Evolutionary conservation across 345 rosid species (phyloP).

Genomic region (Psidium guajava): DNA sequence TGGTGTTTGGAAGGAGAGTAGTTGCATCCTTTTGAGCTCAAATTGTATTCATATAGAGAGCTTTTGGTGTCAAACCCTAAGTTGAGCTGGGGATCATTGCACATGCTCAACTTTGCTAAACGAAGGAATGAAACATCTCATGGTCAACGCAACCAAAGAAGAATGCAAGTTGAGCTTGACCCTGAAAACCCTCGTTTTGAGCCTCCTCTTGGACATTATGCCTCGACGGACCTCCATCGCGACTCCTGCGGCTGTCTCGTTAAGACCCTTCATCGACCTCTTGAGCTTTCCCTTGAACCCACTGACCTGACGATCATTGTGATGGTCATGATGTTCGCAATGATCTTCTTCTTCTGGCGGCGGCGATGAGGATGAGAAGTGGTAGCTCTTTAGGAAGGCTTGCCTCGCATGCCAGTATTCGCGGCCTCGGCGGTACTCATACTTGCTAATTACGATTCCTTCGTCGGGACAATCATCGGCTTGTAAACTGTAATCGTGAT

Average conservation of each 20-base stretch:
- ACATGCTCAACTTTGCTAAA: slow-evolving; percentile 3
- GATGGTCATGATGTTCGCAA: background rate
- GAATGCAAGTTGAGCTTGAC: slow-evolving; percentile 7
- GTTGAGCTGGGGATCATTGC: background rate
- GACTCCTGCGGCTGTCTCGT: background rate
- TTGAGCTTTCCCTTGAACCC: slow-evolving; percentile 12
- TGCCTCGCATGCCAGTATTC: slow-evolving; percentile 42
- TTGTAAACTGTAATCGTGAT: background rate
- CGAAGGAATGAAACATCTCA: slow-evolving; percentile 29
- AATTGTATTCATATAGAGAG: background rate
- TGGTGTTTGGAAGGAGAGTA: background rate
- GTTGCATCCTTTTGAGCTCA: background rate
- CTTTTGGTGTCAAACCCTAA: background rate
- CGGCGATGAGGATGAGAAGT: slow-evolving; percentile 1
- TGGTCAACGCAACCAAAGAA: background rate
- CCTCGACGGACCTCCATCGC: slow-evolving; percentile 4
- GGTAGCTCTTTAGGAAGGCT: slow-evolving; percentile 36
- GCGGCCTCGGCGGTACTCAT: background rate
- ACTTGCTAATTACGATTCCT: background rate
- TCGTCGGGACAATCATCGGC: background rate
- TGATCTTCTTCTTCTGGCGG: background rate
- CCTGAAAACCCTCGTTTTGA: slow-evolving; percentile 17
- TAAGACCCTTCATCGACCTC: slow-evolving; percentile 18
- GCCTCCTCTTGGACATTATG: slow-evolving; percentile 3
- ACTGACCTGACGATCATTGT: background rate